Conservation (phyloP, 2,329 filamentous ascomycete species). For the Hypoxylon sp. region DNA sequence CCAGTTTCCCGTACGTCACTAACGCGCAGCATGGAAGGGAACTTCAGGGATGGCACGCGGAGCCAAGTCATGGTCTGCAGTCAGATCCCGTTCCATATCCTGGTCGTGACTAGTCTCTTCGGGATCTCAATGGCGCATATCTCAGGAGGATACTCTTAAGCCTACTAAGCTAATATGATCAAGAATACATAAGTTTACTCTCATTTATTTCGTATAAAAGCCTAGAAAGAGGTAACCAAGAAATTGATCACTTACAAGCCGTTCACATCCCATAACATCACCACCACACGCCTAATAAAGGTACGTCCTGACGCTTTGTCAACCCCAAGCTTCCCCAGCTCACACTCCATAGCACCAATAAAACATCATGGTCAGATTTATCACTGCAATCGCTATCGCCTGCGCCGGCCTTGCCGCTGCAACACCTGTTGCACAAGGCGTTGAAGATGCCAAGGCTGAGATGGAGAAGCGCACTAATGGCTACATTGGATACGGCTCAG, state of each 20-base stretch:
- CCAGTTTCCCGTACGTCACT: neutral
- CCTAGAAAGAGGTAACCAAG: neutral
- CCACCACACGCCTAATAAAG: neutral
- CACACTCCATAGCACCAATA: neutral
- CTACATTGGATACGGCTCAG: conserved; percentile 9
- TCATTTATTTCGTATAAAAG: conserved; percentile 4
- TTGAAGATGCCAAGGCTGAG: neutral
- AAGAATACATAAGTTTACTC: neutral
- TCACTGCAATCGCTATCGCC: conserved; percentile 1
- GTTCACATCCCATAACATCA: neutral
- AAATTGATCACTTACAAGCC: neutral
- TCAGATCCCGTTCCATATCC: conserved; percentile 1
- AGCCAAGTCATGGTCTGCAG: neutral
- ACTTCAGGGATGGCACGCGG: neutral
- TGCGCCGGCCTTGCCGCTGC: conserved; percentile 1
- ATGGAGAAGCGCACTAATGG: neutral
- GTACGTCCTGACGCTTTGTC: neutral
- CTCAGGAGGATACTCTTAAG: neutral
- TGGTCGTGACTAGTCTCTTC: neutral
- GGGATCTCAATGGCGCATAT: neutral
- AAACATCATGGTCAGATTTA: conserved; percentile 5
- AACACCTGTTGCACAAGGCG: neutral
- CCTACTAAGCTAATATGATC: neutral
- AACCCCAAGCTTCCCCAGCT: neutral
- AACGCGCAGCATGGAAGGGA: neutral